Evolutionary conservation across 225 moss, liverwort and hornwort species (phyloP).

Genomic region (Rhytidiadelphus loreus): DNA sequence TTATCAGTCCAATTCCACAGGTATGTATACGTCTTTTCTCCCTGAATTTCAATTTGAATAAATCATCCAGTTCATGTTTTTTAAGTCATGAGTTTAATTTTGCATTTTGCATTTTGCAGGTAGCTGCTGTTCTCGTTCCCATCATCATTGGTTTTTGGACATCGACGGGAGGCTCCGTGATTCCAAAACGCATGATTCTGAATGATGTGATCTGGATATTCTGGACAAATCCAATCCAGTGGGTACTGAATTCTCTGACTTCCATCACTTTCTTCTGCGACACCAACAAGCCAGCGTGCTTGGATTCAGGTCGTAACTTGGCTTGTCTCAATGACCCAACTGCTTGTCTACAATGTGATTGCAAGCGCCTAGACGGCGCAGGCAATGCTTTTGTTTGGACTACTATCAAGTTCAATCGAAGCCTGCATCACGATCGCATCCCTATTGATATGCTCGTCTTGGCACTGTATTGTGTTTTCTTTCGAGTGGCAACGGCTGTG

Average conservation of each 20-base stretch:
- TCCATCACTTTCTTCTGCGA: conserved; percentile 78
- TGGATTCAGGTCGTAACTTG: conserved; percentile 49
- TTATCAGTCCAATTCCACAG: conserved; percentile 53
- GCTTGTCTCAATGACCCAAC: conserved; percentile 31
- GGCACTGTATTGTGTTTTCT: conserved; percentile 33
- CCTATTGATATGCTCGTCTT: conserved; percentile 49
- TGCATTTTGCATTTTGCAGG: conserved; percentile 13
- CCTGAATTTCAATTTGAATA: neutral
- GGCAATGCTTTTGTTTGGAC: conserved; percentile 50
- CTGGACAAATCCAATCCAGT: conserved; percentile 92
- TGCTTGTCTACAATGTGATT: conserved; percentile 60
- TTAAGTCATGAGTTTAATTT: neutral
- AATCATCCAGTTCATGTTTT: neutral
- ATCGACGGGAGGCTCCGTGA: conserved; percentile 64
- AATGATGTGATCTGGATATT: conserved; percentile 65
- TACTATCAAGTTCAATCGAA: conserved; percentile 48
- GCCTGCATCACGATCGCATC: conserved; percentile 30
- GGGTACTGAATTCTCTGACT: conserved; percentile 50
- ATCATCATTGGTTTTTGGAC: conserved; percentile 77
- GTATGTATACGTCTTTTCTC: conserved; percentile 15
- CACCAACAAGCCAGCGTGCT: conserved; percentile 39
- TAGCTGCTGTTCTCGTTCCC: conserved; percentile 61
- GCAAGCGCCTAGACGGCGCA: conserved; percentile 52
- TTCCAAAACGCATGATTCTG: conserved; percentile 60
- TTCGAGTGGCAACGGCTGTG: conserved; percentile 32